A percentile compares a stretch with the other conserved stretches of the same genome.
Evolutionary conservation across 805 yeast genomes (phyloP).

Genomic region (Zygosaccharomyces bisporus): DNA sequence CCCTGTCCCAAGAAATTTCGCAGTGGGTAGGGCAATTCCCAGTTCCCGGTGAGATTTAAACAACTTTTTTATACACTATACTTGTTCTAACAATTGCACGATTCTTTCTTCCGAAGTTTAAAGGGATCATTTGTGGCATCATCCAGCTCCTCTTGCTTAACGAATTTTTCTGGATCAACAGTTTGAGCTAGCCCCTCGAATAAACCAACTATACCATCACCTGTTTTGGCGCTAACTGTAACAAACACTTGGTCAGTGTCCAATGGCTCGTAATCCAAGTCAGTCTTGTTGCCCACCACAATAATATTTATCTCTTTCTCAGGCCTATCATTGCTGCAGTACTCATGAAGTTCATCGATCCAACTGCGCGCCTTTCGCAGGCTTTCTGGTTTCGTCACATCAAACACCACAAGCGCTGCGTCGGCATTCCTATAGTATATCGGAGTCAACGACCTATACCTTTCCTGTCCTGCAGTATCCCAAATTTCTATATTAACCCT

Average conservation of each 20-base stretch:
- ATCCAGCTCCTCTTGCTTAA: constrained; percentile 11
- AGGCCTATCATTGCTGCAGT: constrained; percentile 42
- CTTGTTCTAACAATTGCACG: constrained; percentile 15
- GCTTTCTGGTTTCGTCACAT: constrained; percentile 63
- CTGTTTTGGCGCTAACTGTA: constrained; percentile 54
- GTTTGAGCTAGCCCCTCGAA: constrained; percentile 44
- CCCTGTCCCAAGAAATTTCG: constrained; percentile 60
- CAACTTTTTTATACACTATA: background rate
- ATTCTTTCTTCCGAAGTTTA: background rate
- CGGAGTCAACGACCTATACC: constrained; percentile 73
- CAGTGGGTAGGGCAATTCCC: constrained; percentile 74
- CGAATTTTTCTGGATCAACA: constrained; percentile 35
- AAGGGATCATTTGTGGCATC: background rate
- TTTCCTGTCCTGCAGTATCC: constrained; percentile 87
- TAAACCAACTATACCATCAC: constrained; percentile 44
- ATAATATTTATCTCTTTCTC: constrained; percentile 62
- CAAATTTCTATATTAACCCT: constrained; percentile 73
- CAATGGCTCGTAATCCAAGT: constrained; percentile 48
- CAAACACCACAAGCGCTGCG: constrained; percentile 76
- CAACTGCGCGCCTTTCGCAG: constrained; percentile 67
- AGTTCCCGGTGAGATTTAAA: constrained; percentile 73
- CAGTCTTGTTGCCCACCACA: constrained; percentile 74
- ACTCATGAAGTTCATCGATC: constrained; percentile 63
- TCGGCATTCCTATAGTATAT: constrained; percentile 81
- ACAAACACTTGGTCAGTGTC: constrained; percentile 30